These are phyloP conservation scores for Paecilomyces dactylethromorphus DNA, from an alignment of 2,329 filamentous ascomycete species.

Conservation along the genomic window DNA sequence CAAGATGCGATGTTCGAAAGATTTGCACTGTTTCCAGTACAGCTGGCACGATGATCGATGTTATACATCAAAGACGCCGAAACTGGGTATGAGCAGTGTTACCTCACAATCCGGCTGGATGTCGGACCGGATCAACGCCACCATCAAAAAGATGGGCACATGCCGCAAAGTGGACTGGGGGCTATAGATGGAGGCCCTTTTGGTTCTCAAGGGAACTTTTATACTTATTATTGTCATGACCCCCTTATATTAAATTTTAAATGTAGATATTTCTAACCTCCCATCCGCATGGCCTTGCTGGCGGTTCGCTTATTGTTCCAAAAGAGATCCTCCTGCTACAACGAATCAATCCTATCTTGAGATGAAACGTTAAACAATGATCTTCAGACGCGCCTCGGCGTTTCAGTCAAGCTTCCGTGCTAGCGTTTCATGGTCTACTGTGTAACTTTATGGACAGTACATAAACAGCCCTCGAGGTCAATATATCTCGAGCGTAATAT, in stretches of 20 bases:
- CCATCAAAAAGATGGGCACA: slow-evolving; percentile 1
- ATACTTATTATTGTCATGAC: slow-evolving; percentile 3
- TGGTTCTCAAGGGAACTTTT: slow-evolving; percentile 1
- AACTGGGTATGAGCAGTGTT: slow-evolving; percentile 18
- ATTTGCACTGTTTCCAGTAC: slow-evolving; percentile 23
- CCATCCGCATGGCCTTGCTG: too few species aligned
- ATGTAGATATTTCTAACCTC: background rate
- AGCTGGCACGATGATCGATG: slow-evolving; percentile 15
- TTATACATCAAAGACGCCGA: slow-evolving; percentile 23
- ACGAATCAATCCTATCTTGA: too few species aligned
- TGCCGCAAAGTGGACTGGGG: slow-evolving; percentile 47
- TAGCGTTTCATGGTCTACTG: too few species aligned
- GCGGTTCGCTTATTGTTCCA: too few species aligned
- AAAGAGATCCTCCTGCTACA: too few species aligned
- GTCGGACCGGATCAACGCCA: slow-evolving; percentile 16
- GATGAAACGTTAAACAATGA: too few species aligned
- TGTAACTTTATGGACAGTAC: too few species aligned
- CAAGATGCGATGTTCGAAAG: slow-evolving; percentile 18
- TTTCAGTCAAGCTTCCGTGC: too few species aligned
- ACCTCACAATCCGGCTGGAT: slow-evolving; percentile 26
- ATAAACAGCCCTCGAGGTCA: too few species aligned
- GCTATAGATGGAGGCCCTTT: background rate
- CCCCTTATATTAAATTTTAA: slow-evolving; percentile 6
- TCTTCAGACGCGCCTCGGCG: too few species aligned
- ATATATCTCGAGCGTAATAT: too few species aligned